These are phyloP conservation scores for Colletotrichum godetiae DNA, from an alignment of 2,329 filamentous ascomycete genomes.

Conservation along the genomic window DNA sequence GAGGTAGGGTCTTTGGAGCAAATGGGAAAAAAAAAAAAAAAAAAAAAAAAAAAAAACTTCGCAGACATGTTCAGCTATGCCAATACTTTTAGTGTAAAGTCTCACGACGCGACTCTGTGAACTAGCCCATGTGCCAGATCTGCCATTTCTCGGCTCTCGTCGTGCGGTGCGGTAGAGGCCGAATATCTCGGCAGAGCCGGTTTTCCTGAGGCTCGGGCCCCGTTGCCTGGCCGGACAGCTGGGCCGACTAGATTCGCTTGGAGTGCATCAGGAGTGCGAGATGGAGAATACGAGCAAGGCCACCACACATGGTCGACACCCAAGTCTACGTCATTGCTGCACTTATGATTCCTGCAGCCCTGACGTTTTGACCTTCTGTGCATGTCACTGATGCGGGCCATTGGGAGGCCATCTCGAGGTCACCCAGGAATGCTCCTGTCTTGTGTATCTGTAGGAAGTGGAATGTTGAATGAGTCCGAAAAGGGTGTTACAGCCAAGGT, in stretches of 20 bases:
- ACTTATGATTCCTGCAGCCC: constrained; percentile 11
- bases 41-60: constrained; percentile 4
- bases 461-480: constrained; percentile 14
- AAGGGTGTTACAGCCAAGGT: constrained; percentile 13
- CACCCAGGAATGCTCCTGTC: constrained; percentile 23
- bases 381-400: background rate
- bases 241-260: constrained; percentile 2
- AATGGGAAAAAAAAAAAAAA: constrained; percentile 9
- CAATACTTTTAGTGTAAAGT: background rate
- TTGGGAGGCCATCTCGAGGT: constrained; percentile 2
- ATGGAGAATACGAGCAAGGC: background rate
- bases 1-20: constrained; percentile 18
- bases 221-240: constrained; percentile 29
- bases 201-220: constrained; percentile 12
- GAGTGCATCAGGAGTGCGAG: background rate
- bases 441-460: background rate
- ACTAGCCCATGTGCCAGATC: constrained; percentile 14
- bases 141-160: constrained; percentile 6
- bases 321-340: constrained; percentile 20
- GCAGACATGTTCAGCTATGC: constrained; percentile 13
- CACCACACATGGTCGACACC: constrained; percentile 1
- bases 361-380: background rate
- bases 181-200: constrained; percentile 23
- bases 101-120: background rate
- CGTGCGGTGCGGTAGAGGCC: constrained; percentile 10